Conservation (phyloP, 2,329 filamentous ascomycete genomes). For the Pseudocercospora fuligena region DNA sequence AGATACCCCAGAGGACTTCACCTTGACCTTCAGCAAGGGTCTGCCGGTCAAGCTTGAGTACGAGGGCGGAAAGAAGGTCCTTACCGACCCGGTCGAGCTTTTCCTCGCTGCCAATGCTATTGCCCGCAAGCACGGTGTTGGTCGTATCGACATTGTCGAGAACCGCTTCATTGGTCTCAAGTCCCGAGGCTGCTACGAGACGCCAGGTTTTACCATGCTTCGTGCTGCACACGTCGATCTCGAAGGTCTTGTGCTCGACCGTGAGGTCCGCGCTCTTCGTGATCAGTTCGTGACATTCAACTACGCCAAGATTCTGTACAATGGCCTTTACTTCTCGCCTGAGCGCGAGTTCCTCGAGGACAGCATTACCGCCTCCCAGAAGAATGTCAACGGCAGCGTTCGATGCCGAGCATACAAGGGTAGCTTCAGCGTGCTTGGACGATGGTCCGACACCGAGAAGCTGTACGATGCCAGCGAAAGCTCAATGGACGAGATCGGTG, state of each 20-base stretch:
- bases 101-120: slow-evolving; percentile 75
- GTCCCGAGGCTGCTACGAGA: slow-evolving; percentile 80
- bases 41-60: slow-evolving; percentile 71
- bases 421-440: slow-evolving; percentile 62
- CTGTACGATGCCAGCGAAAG: slow-evolving; percentile 69
- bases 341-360: slow-evolving; percentile 74
- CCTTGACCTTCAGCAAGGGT: slow-evolving; percentile 73
- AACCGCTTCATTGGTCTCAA: slow-evolving; percentile 82
- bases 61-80: slow-evolving; percentile 59
- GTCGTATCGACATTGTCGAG: slow-evolving; percentile 82
- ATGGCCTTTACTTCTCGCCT: slow-evolving; percentile 71
- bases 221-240: slow-evolving; percentile 64
- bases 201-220: slow-evolving; percentile 62
- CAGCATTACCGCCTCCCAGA: slow-evolving; percentile 64
- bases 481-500: slow-evolving; percentile 72
- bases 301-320: slow-evolving; percentile 64
- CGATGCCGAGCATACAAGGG: slow-evolving; percentile 71
- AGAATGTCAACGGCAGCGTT: slow-evolving; percentile 66
- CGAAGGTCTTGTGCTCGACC: slow-evolving; percentile 70
- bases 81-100: slow-evolving; percentile 72
- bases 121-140: slow-evolving; percentile 73
- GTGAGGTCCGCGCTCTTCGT: slow-evolving; percentile 69
- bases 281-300: slow-evolving; percentile 72
- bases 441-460: slow-evolving; percentile 69
- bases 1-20: slow-evolving; percentile 72